Evolutionary conservation across 345 rosid genomes (phyloP).

Genomic region (Anacardium occidentale): DNA sequence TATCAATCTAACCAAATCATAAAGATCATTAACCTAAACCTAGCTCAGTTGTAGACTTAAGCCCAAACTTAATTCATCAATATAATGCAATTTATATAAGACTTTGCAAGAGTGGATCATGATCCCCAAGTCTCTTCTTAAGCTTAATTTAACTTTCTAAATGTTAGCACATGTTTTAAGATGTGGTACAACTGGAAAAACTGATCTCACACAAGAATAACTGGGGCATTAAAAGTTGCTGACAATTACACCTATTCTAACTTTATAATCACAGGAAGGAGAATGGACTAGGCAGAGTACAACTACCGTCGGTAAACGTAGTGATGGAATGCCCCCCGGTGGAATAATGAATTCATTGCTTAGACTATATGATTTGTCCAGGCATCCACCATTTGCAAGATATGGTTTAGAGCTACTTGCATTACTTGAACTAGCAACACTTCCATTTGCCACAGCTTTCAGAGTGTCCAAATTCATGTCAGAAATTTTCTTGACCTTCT

Average conservation of each 20-base stretch:
- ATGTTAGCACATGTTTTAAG: too few species aligned
- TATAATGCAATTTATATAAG: background rate
- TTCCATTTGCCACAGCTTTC: conserved; percentile 69
- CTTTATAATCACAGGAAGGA: conserved; percentile 5
- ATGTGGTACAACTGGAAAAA: background rate
- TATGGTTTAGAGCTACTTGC: conserved; percentile 39
- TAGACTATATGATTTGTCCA: conserved; percentile 39
- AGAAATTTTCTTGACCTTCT: conserved; percentile 84
- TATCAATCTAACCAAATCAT: background rate
- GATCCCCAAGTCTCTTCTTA: background rate
- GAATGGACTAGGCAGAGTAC: conserved; percentile 28
- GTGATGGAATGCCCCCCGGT: conserved; percentile 71
- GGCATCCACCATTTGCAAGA: conserved; percentile 63
- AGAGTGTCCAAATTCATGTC: conserved; percentile 72
- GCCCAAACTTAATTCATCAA: conserved; percentile 3
- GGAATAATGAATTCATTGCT: conserved; percentile 62
- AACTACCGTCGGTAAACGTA: conserved; percentile 91
- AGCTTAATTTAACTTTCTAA: background rate
- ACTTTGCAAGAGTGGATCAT: background rate
- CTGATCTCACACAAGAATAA: background rate
- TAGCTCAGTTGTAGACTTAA: background rate
- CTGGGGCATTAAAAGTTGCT: conserved; percentile 9
- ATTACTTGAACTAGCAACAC: conserved; percentile 66
- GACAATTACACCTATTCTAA: conserved; percentile 1
- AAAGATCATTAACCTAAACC: conserved; percentile 7